phyloP scores from a whole-genome alignment of 2,329 filamentous ascomycete genomes.

The Verticillium isaacii region DNA sequence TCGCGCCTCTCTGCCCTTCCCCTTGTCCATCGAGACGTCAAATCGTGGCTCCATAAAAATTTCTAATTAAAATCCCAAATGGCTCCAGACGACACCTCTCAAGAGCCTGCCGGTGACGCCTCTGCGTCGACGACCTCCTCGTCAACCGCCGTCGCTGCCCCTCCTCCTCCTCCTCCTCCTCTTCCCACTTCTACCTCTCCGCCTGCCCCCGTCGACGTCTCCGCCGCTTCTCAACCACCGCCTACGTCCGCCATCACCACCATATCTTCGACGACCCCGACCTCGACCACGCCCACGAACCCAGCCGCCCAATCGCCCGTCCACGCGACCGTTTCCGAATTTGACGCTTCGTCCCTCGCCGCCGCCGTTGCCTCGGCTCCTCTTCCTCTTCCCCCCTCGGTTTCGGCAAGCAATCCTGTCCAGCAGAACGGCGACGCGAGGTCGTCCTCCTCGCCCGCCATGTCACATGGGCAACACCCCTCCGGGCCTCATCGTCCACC shows the following conservation, averaged over 20 bases:
- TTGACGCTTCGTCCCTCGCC: neutral
- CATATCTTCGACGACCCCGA: constrained; percentile 7
- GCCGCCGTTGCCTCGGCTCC: neutral
- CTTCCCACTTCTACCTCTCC: neutral
- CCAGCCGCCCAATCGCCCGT: constrained; percentile 2
- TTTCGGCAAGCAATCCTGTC: constrained; percentile 1
- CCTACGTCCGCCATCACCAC: constrained; percentile 3
- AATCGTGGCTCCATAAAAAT: constrained; percentile 33
- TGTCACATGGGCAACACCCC: constrained; percentile 14
- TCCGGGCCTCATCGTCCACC: constrained; percentile 11
- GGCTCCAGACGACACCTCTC: constrained; percentile 22
- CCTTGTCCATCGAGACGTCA: constrained; percentile 20
- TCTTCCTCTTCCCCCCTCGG: neutral
- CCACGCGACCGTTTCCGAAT: neutral
- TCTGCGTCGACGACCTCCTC: constrained; percentile 3
- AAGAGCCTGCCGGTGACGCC: constrained; percentile 2
- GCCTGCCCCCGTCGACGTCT: constrained; percentile 4
- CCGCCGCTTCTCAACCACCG: constrained; percentile 1
- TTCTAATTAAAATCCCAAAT: constrained; percentile 34
- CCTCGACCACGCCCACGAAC: constrained; percentile 5
- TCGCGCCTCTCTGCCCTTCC: constrained; percentile 14
- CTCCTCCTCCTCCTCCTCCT: constrained; percentile 1
- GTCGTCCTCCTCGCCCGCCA: constrained; percentile 13
- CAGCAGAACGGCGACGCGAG: constrained; percentile 13
- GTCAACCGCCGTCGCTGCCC: constrained; percentile 8